These are phyloP conservation scores for Aureobasidium sp. DNA, from an alignment of 2,329 filamentous ascomycete species.

Conservation along the genomic window DNA sequence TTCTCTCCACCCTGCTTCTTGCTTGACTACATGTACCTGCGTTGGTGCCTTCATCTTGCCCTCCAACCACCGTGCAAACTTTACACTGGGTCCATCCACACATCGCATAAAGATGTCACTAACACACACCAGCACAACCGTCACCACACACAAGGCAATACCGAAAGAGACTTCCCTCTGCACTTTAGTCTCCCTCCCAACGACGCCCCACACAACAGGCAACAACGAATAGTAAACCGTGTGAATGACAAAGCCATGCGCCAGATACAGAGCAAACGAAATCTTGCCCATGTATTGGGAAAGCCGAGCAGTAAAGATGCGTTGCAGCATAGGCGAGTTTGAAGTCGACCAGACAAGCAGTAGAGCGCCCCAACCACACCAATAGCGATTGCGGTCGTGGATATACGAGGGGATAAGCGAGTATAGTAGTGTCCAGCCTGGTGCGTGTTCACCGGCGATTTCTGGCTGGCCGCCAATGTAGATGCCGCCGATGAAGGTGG, in stretches of 20 bases:
- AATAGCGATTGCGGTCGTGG: slow-evolving; percentile 41
- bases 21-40: neutral
- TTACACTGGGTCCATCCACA: slow-evolving; percentile 51
- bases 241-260: slow-evolving; percentile 52
- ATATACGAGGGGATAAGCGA: neutral
- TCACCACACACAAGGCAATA: slow-evolving; percentile 49
- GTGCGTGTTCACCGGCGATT: neutral
- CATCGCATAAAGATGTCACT: slow-evolving; percentile 51
- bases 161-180: slow-evolving; percentile 48
- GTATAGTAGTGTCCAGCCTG: neutral
- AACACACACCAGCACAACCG: slow-evolving; percentile 48
- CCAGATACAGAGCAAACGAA: slow-evolving; percentile 55
- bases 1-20: neutral
- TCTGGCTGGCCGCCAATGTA: slow-evolving; percentile 7
- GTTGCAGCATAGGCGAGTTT: slow-evolving; percentile 40
- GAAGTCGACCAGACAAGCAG: slow-evolving; percentile 47
- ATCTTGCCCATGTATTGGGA: slow-evolving; percentile 55
- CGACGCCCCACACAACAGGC: slow-evolving; percentile 42
- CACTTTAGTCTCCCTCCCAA: slow-evolving; percentile 38
- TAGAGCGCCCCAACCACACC: slow-evolving; percentile 48
- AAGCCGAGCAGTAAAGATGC: slow-evolving; percentile 44
- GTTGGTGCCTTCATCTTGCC: neutral
- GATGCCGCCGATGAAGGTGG: neutral
- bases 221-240: slow-evolving; percentile 48
- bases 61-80: slow-evolving; percentile 52